Evolutionary conservation across 73 alveolate species (phyloP).

Genomic region (Paraurostyla sp.): DNA sequence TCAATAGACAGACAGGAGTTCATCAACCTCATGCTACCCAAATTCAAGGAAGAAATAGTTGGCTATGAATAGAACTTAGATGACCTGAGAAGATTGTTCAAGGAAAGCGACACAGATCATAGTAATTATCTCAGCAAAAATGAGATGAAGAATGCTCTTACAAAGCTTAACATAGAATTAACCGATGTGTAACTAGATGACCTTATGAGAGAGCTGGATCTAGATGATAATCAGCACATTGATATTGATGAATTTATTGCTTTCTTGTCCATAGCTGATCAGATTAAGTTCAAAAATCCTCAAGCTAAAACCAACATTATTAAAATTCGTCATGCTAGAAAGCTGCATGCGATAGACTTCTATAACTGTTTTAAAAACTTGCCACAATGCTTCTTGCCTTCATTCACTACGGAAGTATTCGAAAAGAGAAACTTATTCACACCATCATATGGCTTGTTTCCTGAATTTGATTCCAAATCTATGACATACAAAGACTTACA

Average conservation of each 20-base stretch:
- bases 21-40: constrained; percentile 51
- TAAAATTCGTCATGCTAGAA: constrained; percentile 67
- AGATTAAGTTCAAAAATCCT: constrained; percentile 48
- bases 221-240: constrained; percentile 58
- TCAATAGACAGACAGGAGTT: constrained; percentile 54
- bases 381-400: constrained; percentile 65
- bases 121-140: constrained; percentile 52
- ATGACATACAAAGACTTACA: constrained; percentile 57
- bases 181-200: constrained; percentile 49
- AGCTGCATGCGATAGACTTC: constrained; percentile 55
- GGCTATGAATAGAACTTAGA: constrained; percentile 60
- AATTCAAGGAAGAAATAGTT: constrained; percentile 58
- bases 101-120: constrained; percentile 66
- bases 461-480: constrained; percentile 70
- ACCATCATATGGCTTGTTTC: constrained; percentile 57
- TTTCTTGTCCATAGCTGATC: constrained; percentile 41
- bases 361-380: constrained; percentile 65
- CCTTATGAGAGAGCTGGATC: constrained; percentile 44
- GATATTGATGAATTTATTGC: constrained; percentile 62
- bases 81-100: constrained; percentile 66
- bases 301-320: constrained; percentile 48
- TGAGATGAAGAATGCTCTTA: constrained; percentile 7
- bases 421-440: constrained; percentile 25
- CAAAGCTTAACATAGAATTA: constrained; percentile 19
- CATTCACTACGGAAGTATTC: constrained; percentile 34